Conservation (phyloP, 768 basidiomycete genomes). For the Thelephora ganbajun region DNA sequence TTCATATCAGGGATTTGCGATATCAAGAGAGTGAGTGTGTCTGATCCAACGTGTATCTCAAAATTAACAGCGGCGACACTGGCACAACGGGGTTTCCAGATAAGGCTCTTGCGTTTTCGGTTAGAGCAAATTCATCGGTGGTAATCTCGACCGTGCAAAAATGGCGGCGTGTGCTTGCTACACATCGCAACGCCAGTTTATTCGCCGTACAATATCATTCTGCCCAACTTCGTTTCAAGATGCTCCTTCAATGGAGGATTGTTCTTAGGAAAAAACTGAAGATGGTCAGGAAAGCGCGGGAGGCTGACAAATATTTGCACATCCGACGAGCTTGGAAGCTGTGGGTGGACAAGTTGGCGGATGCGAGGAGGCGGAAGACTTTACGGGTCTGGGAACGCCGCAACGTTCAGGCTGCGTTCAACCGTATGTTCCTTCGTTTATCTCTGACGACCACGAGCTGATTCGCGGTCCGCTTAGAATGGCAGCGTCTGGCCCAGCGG, state of each 20-base stretch:
- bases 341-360: constrained; percentile 34
- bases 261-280: constrained; percentile 35
- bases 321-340: constrained; percentile 30
- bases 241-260: constrained; percentile 42
- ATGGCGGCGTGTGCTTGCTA: constrained; percentile 30
- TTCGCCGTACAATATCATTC: constrained; percentile 39
- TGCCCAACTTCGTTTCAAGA: constrained; percentile 23
- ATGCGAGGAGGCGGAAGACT: constrained; percentile 29
- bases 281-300: constrained; percentile 37
- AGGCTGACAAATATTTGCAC: constrained; percentile 37
- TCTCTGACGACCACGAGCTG: background rate
- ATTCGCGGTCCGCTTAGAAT: constrained; percentile 22
- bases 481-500: constrained; percentile 27
- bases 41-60: too few species aligned
- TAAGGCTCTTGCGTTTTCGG: constrained; percentile 34
- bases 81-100: constrained; percentile 18
- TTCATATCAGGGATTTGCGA: constrained; percentile 24
- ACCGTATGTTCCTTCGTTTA: constrained; percentile 15
- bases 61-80: background rate
- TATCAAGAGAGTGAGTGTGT: constrained; percentile 30
- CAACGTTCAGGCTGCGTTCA: constrained; percentile 22
- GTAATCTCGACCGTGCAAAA: constrained; percentile 23
- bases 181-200: constrained; percentile 30
- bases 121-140: constrained; percentile 27
- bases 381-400: constrained; percentile 28